Evolutionary conservation across 306 rosid species (phyloP), one percentile per base, ranked within the genome.

Genomic region (Leucaena leucocephala): DNA sequence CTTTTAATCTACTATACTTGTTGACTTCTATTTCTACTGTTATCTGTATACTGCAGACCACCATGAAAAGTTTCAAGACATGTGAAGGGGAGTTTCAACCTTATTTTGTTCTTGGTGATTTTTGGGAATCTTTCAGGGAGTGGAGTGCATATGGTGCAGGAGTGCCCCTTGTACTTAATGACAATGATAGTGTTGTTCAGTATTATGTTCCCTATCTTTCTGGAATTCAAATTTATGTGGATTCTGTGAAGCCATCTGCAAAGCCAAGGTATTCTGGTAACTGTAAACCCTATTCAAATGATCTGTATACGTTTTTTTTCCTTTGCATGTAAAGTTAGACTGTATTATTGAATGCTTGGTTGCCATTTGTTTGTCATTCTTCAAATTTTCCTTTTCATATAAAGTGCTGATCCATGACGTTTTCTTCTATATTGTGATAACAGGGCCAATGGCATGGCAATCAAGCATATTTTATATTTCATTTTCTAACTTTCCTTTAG

Each of bases 101-200:
- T 11, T 89, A 84, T 78, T 91, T 91, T 79, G 85, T 86, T 11
- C 89, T 91, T 7, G 89, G 89, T 82, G 97, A 91, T 82, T 78
- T 91, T 42, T 91, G 97, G 97, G 97, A 87, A 81, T 86, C 89
- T 38, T 91, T 91, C 36, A 86, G 75, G 81, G 97, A 91, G 85
- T 89, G 97, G 97, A 91, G 97, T 49, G 93, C 97, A 72, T 91
- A 91, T 76, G 92, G 97, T 22, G 97, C 87, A 44, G 97, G 93
- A 82, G 97, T 91, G 76, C 93, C 92, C 22, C 85, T 91, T 75
- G 85, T 91, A 61, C 74, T 91, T 78, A 89, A 91, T 68, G 90
- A 87, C 57, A 81, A 80, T n/a, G 90, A 87, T 72, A 77, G 79
- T 71, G 96, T 89, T 68, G 82, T 86, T 79, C 96, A 91, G 65